phyloP scores from a whole-genome alignment of 1,139 yeast genomes.

The Nematodospora anomalae region DNA sequence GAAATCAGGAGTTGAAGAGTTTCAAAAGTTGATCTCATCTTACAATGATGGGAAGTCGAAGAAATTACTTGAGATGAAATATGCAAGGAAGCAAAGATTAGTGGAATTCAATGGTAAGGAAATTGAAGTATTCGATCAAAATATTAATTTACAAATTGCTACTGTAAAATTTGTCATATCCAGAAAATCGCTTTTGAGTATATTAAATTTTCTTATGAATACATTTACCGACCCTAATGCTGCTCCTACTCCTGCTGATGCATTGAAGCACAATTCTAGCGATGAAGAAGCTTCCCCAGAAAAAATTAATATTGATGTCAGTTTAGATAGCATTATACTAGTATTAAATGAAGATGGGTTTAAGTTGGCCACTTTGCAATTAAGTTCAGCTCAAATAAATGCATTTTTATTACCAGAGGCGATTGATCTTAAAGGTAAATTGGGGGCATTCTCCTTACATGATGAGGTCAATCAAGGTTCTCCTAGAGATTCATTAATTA shows the following conservation, averaged over 20 bases:
- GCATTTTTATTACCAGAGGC: slow-evolving; percentile 73
- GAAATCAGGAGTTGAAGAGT: slow-evolving; percentile 58
- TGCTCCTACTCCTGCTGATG: slow-evolving; percentile 65
- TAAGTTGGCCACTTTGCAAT: slow-evolving; percentile 73
- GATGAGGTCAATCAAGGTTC: slow-evolving; percentile 75
- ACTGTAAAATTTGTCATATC: slow-evolving; percentile 77
- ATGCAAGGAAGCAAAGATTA: slow-evolving; percentile 57
- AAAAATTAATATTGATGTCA: slow-evolving; percentile 66
- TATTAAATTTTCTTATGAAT: slow-evolving; percentile 77
- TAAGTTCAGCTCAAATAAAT: slow-evolving; percentile 71
- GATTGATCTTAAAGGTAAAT: slow-evolving; percentile 68
- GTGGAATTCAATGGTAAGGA: slow-evolving; percentile 56
- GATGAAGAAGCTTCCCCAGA: slow-evolving; percentile 63
- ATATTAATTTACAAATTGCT: slow-evolving; percentile 71
- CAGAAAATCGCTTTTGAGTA: slow-evolving; percentile 73
- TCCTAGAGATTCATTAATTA: slow-evolving; percentile 55
- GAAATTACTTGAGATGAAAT: slow-evolving; percentile 64
- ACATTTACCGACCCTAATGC: slow-evolving; percentile 86
- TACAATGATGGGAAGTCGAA: slow-evolving; percentile 35
- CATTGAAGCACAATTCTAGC: slow-evolving; percentile 61
- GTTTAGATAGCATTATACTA: slow-evolving; percentile 70
- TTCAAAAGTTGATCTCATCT: slow-evolving; percentile 71
- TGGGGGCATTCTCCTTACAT: slow-evolving; percentile 78
- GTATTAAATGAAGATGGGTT: slow-evolving; percentile 82
- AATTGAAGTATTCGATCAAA: slow-evolving; percentile 79